Evolutionary conservation across 2,329 filamentous ascomycete species (phyloP).

Genomic region (Paecilomyces variotii): DNA sequence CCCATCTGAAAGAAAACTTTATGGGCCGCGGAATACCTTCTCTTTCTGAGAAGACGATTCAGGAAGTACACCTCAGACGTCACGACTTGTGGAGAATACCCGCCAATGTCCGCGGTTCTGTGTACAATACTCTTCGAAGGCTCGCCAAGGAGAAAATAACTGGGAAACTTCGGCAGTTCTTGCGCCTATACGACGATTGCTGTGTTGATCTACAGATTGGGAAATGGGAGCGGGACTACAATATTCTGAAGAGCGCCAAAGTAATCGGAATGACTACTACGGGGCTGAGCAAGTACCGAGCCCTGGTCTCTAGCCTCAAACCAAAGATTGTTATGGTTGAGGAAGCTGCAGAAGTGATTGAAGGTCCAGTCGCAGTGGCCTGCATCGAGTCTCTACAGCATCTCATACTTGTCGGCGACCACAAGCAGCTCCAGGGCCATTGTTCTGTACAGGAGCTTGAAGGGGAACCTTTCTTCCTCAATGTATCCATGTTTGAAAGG

Average conservation of each 20-base stretch:
- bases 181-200: slow-evolving; percentile 43
- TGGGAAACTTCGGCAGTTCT: slow-evolving; percentile 41
- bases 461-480: slow-evolving; percentile 55
- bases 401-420: slow-evolving; percentile 66
- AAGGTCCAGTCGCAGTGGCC: slow-evolving; percentile 49
- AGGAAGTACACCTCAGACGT: slow-evolving; percentile 22
- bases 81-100: slow-evolving; percentile 56
- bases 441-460: slow-evolving; percentile 56
- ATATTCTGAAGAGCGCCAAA: slow-evolving; percentile 53
- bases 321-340: slow-evolving; percentile 67
- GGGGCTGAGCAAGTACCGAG: slow-evolving; percentile 71
- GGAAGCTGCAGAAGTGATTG: slow-evolving; percentile 67
- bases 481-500: slow-evolving; percentile 72
- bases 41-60: slow-evolving; percentile 27
- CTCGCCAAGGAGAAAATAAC: slow-evolving; percentile 44
- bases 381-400: slow-evolving; percentile 57
- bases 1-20: slow-evolving; percentile 37
- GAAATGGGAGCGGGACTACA: slow-evolving; percentile 52
- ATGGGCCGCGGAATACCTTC: slow-evolving; percentile 13
- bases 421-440: slow-evolving; percentile 65
- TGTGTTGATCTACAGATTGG: slow-evolving; percentile 49
- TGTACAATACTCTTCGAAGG: slow-evolving; percentile 60
- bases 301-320: slow-evolving; percentile 56
- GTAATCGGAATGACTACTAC: slow-evolving; percentile 68
- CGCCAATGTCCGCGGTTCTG: slow-evolving; percentile 46